A percentile compares a stretch with the other conserved stretches of the same genome.
Conservation (phyloP, 2,329 filamentous ascomycete species). For the Ascosphaera apis region DNA sequence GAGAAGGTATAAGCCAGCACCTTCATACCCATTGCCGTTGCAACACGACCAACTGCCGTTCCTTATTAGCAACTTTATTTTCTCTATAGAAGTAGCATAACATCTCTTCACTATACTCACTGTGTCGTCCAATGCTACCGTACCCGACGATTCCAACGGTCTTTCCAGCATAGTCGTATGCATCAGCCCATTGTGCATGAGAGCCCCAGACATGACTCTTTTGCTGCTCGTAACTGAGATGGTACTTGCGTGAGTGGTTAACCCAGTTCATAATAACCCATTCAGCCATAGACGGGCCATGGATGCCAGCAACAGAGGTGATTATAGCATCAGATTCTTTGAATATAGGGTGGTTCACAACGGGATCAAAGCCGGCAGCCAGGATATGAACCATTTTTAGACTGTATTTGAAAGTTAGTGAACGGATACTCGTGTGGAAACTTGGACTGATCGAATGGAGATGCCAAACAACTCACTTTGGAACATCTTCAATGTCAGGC, state of each 20-base stretch:
- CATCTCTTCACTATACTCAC: conserved; percentile 12
- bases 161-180: conserved; percentile 31
- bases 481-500: conserved; percentile 10
- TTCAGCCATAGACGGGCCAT: conserved; percentile 42
- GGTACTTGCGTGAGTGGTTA: conserved; percentile 31
- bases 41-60: conserved; percentile 20
- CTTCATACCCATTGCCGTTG: conserved; percentile 43
- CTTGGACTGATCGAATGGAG: not conserved
- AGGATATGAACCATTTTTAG: conserved; percentile 32
- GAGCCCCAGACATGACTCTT: conserved; percentile 30
- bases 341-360: conserved; percentile 29
- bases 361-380: conserved; percentile 33
- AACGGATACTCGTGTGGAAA: conserved; percentile 3
- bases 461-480: conserved; percentile 6
- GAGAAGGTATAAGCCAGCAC: conserved; percentile 20
- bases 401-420: conserved; percentile 7
- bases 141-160: conserved; percentile 38
- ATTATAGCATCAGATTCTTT: conserved; percentile 27
- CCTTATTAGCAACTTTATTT: not conserved
- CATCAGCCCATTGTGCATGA: conserved; percentile 6
- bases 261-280: conserved; percentile 42
- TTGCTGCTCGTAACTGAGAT: conserved; percentile 32
- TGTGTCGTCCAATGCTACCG: conserved; percentile 38
- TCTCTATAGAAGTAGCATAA: not conserved
- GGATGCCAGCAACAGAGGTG: conserved; percentile 31